A percentile compares a stretch with the other conserved stretches of the same genome.
Conservation (phyloP, 139 green algal species). For the Picochlorum costavermella region DNA sequence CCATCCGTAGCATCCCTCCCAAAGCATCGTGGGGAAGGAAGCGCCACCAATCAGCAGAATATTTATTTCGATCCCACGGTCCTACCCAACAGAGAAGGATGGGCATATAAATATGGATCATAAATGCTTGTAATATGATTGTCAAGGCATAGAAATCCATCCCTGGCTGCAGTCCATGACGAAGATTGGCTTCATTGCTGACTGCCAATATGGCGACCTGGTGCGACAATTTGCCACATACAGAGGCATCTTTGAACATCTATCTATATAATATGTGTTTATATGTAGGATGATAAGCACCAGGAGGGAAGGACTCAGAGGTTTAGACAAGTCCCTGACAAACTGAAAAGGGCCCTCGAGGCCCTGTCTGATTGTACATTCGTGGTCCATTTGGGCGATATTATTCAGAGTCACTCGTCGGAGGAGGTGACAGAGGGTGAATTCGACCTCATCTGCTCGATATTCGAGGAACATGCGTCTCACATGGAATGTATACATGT, state of each 20-base stretch:
- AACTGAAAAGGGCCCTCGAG: constrained; percentile 44
- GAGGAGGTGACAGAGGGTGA: constrained; percentile 13
- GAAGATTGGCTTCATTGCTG: constrained; percentile 24
- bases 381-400: constrained; percentile 55
- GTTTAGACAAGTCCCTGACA: constrained; percentile 46
- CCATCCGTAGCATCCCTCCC: constrained; percentile 65
- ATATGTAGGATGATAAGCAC: constrained; percentile 28
- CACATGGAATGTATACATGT: constrained; percentile 30
- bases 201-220: constrained; percentile 29
- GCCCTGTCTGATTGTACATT: constrained; percentile 1
- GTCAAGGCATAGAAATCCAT: too few relatives aligned
- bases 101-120: too few relatives aligned
- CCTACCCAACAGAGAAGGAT: too few relatives aligned
- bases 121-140: too few relatives aligned
- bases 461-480: constrained; percentile 18
- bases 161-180: neutral
- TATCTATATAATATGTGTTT: neutral
- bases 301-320: constrained; percentile 48
- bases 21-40: neutral
- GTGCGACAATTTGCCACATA: neutral
- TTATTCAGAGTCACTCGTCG: constrained; percentile 43
- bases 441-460: constrained; percentile 15
- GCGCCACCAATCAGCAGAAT: too few relatives aligned
- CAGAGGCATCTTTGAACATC: neutral
- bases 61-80: too few relatives aligned